Evolutionary conservation across 306 rosid genomes (phyloP).

Genomic region (Citrullus colocynthis): DNA sequence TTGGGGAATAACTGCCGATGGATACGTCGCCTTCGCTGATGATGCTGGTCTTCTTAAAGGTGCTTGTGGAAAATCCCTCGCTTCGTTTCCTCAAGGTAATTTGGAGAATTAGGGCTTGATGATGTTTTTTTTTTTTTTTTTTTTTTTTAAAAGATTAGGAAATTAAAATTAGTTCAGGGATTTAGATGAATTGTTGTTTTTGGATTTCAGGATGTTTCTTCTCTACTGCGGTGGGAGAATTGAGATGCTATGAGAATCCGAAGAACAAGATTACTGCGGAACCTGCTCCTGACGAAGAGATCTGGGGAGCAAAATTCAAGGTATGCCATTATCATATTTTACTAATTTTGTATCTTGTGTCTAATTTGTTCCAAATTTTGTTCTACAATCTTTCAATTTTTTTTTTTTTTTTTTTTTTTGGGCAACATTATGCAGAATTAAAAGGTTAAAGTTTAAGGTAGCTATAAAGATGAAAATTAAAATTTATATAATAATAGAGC

Average conservation of each 20-base stretch:
- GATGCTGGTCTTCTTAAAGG: slow-evolving; percentile 70
- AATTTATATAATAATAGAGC: no score
- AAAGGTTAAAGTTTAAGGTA: no score
- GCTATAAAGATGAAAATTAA: no score
- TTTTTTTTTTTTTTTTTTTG: no score
- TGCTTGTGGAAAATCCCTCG: slow-evolving; percentile 99
- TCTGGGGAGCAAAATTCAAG: slow-evolving; percentile 79
- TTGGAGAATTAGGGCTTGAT: neutral
- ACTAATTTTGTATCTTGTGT: no score
- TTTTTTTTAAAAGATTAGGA: neutral
- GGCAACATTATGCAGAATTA: no score
- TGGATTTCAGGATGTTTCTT: slow-evolving; percentile 43
- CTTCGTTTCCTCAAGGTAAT: slow-evolving; percentile 77
- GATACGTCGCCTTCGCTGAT: slow-evolving; percentile 76
- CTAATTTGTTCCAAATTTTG: no score
- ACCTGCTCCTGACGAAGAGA: slow-evolving; percentile 79
- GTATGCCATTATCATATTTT: neutral
- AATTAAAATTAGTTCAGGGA: neutral
- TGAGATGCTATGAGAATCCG: slow-evolving; percentile 81
- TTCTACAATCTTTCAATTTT: no score
- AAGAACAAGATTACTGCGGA: slow-evolving; percentile 75
- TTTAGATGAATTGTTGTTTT: neutral
- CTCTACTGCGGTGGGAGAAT: slow-evolving; percentile 69
- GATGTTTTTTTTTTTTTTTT: no score
- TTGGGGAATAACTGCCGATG: slow-evolving; percentile 98